Evolutionary conservation across 176 grass and related monocot genomes (phyloP), one percentile per base, ranked within the genome.

Genomic region (Rhynchospora pubera): DNA sequence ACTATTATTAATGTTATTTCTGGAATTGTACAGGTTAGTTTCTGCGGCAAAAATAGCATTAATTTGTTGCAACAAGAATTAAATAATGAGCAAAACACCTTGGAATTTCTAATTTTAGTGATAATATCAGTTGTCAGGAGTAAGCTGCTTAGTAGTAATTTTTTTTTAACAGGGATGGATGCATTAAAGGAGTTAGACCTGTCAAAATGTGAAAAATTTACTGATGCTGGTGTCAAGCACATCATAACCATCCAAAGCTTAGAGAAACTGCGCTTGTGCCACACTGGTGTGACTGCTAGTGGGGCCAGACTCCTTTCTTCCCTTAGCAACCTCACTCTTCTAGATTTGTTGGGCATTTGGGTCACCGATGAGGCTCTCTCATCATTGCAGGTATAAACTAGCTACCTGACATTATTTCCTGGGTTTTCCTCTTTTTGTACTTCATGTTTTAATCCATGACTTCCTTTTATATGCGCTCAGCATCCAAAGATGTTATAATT

Each of bases 121-220:
- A 5, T 67, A n/a, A 8, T 18, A 43, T 67, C 7, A 42, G 18
- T 6, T 10, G 26, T 68, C 15, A 1, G 30, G 32, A 68, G 18
- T 68, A 43, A 43, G 15, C 3, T 42, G 43, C 4, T 59, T 57
- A 13, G 43, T 77, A 77, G 19, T 45, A 53, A 57, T 7, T 24
- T 62, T 48, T 58, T 82, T 26, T 10, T 78, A 51, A 48, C 85
- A 98, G 92, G 95, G 48, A 98, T 98, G 87, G 52, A 60, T 23
- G 85, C 67, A 69, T 84, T 98, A 52, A 98, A 90, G 26, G 92
- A 98, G 46, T 85, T 98, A 83, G 87, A 94, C 77, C 34, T 98
- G 78, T 98, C 95, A 19, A 92, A 90, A 45, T 93, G 95, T 87
- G 71, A 83, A 19, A 98, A 89, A 86, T 79, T 98, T 22, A 85